Base-by-base conservation (phyloP, 768 basidiomycete genomes). In the Russula olivacea region DNA sequence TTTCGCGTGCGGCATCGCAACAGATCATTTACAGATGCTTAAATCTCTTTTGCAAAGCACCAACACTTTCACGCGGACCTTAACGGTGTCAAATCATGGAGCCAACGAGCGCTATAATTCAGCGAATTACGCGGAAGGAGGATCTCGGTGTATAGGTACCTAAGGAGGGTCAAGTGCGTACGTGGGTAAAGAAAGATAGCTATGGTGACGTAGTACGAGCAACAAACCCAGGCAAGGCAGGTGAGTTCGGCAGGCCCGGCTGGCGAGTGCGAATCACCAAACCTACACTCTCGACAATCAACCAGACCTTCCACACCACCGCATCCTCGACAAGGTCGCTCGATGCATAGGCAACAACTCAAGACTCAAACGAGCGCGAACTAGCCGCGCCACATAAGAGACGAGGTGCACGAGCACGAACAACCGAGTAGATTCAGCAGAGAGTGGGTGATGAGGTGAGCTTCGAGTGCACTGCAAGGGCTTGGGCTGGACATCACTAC, bases 261-360 rank as follows among this genome's bases (percentile, higher is more conserved):
- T 68, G 61, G 65, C 67, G 67, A 66, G 65, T 58, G 65, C 65
- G 65, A 66, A 66, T 60, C 40, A 48, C 63, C 58, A 28, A 43
- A 50, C 54, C 58, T 38, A 56, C 47, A 55, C 58, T 19, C 55
- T 32, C 23, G 21, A 67, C 48, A 25, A 60, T 48, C 54, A 8
- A 47, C 66, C 30, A 41, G 9, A 52, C 58, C 25, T 49, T 47
- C 43, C 32, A 45, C 41, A 14, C 28, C 45, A 41, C 50, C 52
- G 21, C 53, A 21, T 57, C 54, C 48, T 48, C 64, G 40, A 51
- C n/a, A 57, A 32, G 55, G 56, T 55, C 49, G 21, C 64, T 48
- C 14, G 11, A 61, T 30, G 55, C 65, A 51, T 41, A 45, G 55
- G 25, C 17, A 61, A 66, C 67, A 52, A 68, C 67, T 68, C 65